These are phyloP conservation scores for Pichia thaimueangensis DNA, from an alignment of 805 yeast genomes.

Conservation along the genomic window DNA sequence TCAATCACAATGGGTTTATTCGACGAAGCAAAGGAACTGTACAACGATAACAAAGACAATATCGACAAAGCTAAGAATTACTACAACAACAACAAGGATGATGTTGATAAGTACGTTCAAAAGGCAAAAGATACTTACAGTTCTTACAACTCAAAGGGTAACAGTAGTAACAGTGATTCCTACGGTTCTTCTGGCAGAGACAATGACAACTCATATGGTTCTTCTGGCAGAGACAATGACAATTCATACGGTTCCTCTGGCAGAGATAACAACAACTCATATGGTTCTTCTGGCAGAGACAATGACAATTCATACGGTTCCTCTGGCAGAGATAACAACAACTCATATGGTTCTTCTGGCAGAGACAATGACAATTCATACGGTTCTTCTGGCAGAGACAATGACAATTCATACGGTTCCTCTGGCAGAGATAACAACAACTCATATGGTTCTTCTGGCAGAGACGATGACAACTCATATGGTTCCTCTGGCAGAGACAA, in stretches of 20 bases:
- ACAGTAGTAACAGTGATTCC: constrained; percentile 18
- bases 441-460: constrained; percentile 29
- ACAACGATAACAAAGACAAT: constrained; percentile 4
- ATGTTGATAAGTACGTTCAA: neutral
- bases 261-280: constrained; percentile 16
- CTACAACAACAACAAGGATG: constrained; percentile 11
- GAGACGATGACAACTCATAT: constrained; percentile 20
- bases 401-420: constrained; percentile 16
- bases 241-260: constrained; percentile 16
- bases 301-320: constrained; percentile 25
- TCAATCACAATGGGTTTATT: constrained; percentile 17
- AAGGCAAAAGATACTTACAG: constrained; percentile 12
- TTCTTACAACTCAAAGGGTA: constrained; percentile 17
- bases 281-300: constrained; percentile 12
- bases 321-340: constrained; percentile 23
- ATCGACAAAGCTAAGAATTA: constrained; percentile 5
- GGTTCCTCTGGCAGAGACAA: constrained; percentile 28
- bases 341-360: constrained; percentile 29
- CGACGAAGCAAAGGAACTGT: constrained; percentile 2
- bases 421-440: constrained; percentile 24
- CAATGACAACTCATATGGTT: constrained; percentile 13
- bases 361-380: constrained; percentile 18
- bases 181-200: too few relatives aligned
- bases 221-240: constrained; percentile 22
- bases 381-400: constrained; percentile 30